Evolutionary conservation across 345 rosid genomes (phyloP), one percentile per base, ranked within the genome.

Genomic region (Ceriops decandra): DNA sequence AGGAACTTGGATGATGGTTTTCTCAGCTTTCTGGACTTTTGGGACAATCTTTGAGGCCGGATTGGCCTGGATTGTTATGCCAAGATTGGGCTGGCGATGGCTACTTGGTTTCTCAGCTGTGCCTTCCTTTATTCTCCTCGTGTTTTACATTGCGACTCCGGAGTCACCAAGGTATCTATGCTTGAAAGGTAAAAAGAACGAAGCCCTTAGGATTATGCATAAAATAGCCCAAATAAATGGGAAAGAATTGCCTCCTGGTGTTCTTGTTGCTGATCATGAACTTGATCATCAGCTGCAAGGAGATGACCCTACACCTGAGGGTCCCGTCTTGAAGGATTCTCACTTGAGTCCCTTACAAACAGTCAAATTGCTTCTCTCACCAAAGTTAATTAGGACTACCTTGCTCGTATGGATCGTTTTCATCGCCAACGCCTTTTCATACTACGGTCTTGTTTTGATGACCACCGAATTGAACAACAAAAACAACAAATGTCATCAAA

Each of bases 21-120:
- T 87, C 80, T 84, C 85, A 54, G 84, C 82, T 60, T 89, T 89
- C 75, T 89, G 96, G 93, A 89, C 96, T 4, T 58, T 91, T 68
- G 97, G 97, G 73, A 82, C 96, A 63, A 76, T 89, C 64, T 80
- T 86, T 9, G 97, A 91, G 71, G 97, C 93, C 52, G 83, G 85
- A 13, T 71, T 89, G 46, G 97, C 97, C 59, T 91, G 97, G 97
- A 67, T 86, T 77, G 74, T 93, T 60, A 93, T 93, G 97, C 98
- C 98, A 66, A 82, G 52, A 46, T 67, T 86, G 77, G 89, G 92
- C 66, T 93, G 98, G 97, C 84, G 98, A 74, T 93, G 98, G 97
- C 79, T 93, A 66, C 92, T 93, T 77, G 96, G 77, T 62, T 30
- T 89, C 15, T 89, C 96, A 63, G 80, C 96, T 68, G n/a, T 88